Conservation (phyloP, 768 basidiomycete genomes). For the Ramaria rubella region DNA sequence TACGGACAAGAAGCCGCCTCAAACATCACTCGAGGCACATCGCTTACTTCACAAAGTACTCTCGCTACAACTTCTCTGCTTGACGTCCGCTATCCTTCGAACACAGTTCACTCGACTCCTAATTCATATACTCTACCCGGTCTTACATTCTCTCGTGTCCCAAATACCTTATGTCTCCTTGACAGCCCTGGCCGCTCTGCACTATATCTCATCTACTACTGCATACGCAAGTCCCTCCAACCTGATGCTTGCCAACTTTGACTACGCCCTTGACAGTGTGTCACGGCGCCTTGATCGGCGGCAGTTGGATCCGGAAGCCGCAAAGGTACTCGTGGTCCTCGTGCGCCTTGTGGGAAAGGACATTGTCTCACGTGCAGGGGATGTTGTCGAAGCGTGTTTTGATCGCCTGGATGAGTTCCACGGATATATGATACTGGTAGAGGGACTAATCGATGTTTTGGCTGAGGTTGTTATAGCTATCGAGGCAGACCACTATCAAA, state of each 20-base stretch:
- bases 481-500: slow-evolving; percentile 43
- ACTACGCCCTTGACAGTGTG: slow-evolving; percentile 90
- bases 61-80: slow-evolving; percentile 67
- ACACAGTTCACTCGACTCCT: slow-evolving; percentile 66
- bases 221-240: slow-evolving; percentile 89
- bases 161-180: slow-evolving; percentile 57
- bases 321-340: slow-evolving; percentile 79
- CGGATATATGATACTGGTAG: slow-evolving; percentile 81
- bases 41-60: slow-evolving; percentile 58
- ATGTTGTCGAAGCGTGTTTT: slow-evolving; percentile 96
- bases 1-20: slow-evolving; percentile 21
- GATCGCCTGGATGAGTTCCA: slow-evolving; percentile 95
- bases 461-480: slow-evolving; percentile 79
- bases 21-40: slow-evolving; percentile 31
- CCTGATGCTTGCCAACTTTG: slow-evolving; percentile 88
- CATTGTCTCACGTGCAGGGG: slow-evolving; percentile 83
- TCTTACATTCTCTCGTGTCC: slow-evolving; percentile 82
- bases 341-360: slow-evolving; percentile 81
- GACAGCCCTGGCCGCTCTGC: slow-evolving; percentile 70
- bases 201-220: slow-evolving; percentile 61
- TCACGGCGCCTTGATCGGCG: slow-evolving; percentile 74
- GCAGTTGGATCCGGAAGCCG: slow-evolving; percentile 82
- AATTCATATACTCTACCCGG: slow-evolving; percentile 74
- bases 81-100: slow-evolving; percentile 65
- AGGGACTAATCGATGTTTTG: slow-evolving; percentile 82